Evolutionary conservation across 345 rosid species (phyloP).

Genomic region (Clarkia xantiana): DNA sequence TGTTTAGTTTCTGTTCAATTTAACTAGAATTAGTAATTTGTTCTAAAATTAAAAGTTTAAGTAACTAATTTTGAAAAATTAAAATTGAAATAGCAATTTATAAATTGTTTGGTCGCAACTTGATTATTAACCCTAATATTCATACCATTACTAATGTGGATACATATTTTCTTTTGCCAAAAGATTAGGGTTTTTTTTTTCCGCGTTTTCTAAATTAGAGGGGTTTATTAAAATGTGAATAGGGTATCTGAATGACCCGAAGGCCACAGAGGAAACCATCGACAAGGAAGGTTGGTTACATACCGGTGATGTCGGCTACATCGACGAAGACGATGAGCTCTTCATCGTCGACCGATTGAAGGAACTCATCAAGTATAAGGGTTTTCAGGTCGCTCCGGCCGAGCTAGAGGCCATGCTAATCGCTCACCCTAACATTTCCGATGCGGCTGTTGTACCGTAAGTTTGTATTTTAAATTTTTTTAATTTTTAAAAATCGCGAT

Average conservation of each 20-base stretch:
- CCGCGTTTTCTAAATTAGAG: too few relatives aligned
- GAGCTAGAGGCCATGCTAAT: constrained; percentile 51
- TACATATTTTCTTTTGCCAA: too few relatives aligned
- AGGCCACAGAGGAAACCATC: constrained; percentile 34
- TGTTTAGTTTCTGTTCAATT: too few relatives aligned
- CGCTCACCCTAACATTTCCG: constrained; percentile 34
- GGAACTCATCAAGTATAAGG: constrained; percentile 53
- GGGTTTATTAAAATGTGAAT: background rate
- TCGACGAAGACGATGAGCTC: constrained; percentile 50
- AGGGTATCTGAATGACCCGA: constrained; percentile 47
- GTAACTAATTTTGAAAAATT: too few relatives aligned
- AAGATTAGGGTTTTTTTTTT: too few relatives aligned
- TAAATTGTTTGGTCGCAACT: too few relatives aligned
- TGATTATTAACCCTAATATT: too few relatives aligned
- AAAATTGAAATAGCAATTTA: too few relatives aligned
- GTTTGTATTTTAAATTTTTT: constrained; percentile 9
- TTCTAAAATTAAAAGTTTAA: too few relatives aligned
- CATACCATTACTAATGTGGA: too few relatives aligned
- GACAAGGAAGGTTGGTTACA: constrained; percentile 55
- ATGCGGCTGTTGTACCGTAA: constrained; percentile 57
- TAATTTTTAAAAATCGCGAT: too few relatives aligned
- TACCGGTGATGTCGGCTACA: constrained; percentile 48
- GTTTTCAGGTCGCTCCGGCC: constrained; percentile 63
- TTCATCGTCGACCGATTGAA: constrained; percentile 50
- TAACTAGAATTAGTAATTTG: too few relatives aligned